A percentile compares a stretch with the other conserved stretches of the same genome.
phyloP scores from a whole-genome alignment of 176 grass and related monocot genomes.

The Carex littledalei region DNA sequence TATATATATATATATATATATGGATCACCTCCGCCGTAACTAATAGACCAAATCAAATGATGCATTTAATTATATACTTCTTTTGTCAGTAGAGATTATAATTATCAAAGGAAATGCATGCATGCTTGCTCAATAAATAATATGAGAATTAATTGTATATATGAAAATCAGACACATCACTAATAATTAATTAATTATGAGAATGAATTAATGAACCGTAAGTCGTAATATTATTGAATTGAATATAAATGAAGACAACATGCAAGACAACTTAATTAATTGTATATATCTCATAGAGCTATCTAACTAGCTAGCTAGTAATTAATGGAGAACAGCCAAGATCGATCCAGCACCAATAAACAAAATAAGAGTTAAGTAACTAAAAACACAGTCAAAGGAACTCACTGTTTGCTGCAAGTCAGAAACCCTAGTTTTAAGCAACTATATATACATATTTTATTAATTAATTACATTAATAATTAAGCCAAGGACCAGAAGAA shows the following conservation, averaged over 20 bases:
- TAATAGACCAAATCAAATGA: constrained; percentile 22
- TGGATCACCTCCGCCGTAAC: constrained; percentile 12
- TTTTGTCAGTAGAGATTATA: constrained; percentile 22
- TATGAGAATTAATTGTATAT: background rate
- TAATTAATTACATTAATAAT: constrained; percentile 7
- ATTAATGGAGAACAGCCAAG: constrained; percentile 11
- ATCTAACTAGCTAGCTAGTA: background rate
- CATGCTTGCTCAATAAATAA: background rate
- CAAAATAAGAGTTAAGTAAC: background rate
- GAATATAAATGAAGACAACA: background rate
- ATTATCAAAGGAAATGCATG: constrained; percentile 26
- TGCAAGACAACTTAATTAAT: no score
- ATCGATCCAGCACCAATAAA: constrained; percentile 28
- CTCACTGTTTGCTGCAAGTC: constrained; percentile 24
- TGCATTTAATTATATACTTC: no score
- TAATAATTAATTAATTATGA: background rate
- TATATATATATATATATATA: constrained; percentile 27
- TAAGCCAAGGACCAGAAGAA: constrained; percentile 5
- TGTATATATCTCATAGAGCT: no score
- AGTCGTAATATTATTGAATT: background rate
- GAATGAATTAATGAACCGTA: constrained; percentile 7
- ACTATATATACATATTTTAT: constrained; percentile 35
- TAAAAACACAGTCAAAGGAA: constrained; percentile 18
- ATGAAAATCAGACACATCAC: background rate
- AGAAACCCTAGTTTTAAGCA: constrained; percentile 46